phyloP scores from a whole-genome alignment of 2,329 filamentous ascomycete species.

The Orbilia ellipsospora region DNA sequence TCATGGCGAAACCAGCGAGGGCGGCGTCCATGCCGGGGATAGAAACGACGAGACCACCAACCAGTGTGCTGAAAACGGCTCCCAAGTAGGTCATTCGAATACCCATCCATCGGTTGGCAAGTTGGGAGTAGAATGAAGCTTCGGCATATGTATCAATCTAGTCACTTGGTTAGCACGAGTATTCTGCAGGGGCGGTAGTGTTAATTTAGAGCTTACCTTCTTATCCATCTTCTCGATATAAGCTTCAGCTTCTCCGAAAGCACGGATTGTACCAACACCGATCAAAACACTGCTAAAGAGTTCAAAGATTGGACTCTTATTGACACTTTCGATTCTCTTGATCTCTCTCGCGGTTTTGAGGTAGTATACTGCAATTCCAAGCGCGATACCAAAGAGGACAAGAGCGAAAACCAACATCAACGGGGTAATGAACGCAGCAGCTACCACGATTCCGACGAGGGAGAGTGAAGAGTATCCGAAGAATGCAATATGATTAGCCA shows the following conservation, averaged over 20 bases:
- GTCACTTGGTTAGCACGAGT: not conserved
- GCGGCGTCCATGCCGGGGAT: slow-evolving; percentile 73
- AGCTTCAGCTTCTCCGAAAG: slow-evolving; percentile 74
- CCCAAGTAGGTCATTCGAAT: slow-evolving; percentile 78
- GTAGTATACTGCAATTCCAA: slow-evolving; percentile 72
- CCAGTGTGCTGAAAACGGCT: slow-evolving; percentile 74
- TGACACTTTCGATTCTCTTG: slow-evolving; percentile 80
- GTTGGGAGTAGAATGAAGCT: slow-evolving; percentile 75
- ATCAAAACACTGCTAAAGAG: slow-evolving; percentile 78
- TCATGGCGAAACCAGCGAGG: slow-evolving; percentile 79
- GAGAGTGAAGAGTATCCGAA: slow-evolving; percentile 71
- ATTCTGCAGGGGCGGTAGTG: too few species aligned
- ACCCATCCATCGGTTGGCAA: slow-evolving; percentile 81
- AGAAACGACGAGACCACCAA: slow-evolving; percentile 73
- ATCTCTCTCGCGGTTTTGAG: slow-evolving; percentile 77
- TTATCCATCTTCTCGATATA: slow-evolving; percentile 77
- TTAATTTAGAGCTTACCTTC: slow-evolving; percentile 60
- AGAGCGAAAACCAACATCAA: slow-evolving; percentile 73
- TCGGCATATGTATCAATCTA: slow-evolving; percentile 74
- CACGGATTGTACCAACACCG: slow-evolving; percentile 79
- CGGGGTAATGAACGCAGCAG: slow-evolving; percentile 75
- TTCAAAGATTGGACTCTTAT: slow-evolving; percentile 83
- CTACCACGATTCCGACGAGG: slow-evolving; percentile 74
- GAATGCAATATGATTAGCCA: slow-evolving; percentile 73
- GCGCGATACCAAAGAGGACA: slow-evolving; percentile 69